These are phyloP conservation scores for Discostella stelligeroides DNA, from an alignment of 108 stramenopile species.

Conservation along the genomic window DNA sequence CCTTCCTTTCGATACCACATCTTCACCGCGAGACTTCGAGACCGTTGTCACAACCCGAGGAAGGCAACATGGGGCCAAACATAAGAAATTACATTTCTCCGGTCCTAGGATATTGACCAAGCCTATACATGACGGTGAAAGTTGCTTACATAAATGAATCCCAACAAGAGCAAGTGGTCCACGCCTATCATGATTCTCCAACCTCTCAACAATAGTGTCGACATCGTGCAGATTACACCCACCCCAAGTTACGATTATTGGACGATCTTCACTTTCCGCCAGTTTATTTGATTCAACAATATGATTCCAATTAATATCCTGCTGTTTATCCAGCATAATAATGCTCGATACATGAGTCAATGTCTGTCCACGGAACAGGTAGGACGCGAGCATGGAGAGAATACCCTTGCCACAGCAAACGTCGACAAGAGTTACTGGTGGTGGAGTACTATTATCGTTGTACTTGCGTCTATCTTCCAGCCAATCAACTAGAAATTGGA, in stretches of 20 bases:
- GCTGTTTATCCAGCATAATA: slow-evolving; percentile 68
- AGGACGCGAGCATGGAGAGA: slow-evolving; percentile 65
- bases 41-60: slow-evolving; percentile 47
- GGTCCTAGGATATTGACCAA: slow-evolving; percentile 64
- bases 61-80: slow-evolving; percentile 74
- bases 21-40: slow-evolving; percentile 11
- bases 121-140: slow-evolving; percentile 62
- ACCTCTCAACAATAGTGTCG: slow-evolving; percentile 57
- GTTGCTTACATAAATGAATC: slow-evolving; percentile 73
- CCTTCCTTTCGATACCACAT: background rate
- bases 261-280: slow-evolving; percentile 32
- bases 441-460: slow-evolving; percentile 9
- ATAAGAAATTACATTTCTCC: slow-evolving; percentile 51
- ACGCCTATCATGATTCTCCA: slow-evolving; percentile 30
- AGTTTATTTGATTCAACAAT: slow-evolving; percentile 49
- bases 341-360: slow-evolving; percentile 45
- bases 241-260: slow-evolving; percentile 57
- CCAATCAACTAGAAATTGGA: slow-evolving; percentile 50
- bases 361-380: slow-evolving; percentile 25
- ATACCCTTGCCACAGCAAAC: slow-evolving; percentile 78
- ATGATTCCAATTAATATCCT: slow-evolving; percentile 69
- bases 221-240: slow-evolving; percentile 68
- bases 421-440: slow-evolving; percentile 50
- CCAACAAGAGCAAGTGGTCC: slow-evolving; percentile 61
- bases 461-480: slow-evolving; percentile 22